Conservation (phyloP, 345 rosid genomes). For the Nephelium lappaceum region DNA sequence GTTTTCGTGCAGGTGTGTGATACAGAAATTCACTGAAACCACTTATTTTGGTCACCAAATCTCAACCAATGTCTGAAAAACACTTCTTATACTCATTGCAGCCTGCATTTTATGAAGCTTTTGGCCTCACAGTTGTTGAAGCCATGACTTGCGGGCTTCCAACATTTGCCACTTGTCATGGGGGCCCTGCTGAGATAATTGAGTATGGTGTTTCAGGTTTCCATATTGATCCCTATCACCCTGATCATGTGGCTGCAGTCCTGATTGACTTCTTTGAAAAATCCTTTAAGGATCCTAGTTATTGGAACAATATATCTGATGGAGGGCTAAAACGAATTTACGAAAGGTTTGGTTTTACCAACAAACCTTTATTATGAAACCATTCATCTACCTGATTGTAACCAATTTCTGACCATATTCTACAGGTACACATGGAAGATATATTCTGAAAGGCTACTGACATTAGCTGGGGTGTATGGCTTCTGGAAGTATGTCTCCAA, state of each 20-base stretch:
- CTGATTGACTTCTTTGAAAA: conserved; percentile 45
- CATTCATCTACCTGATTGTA: not conserved
- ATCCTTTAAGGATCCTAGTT: conserved; percentile 39
- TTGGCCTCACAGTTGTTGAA: conserved; percentile 64
- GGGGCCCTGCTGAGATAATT: conserved; percentile 60
- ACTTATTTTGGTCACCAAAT: not conserved
- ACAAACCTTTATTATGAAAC: not conserved
- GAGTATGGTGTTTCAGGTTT: conserved; percentile 55
- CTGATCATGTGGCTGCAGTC: conserved; percentile 40
- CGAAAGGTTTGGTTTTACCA: conserved; percentile 43
- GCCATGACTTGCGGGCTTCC: conserved; percentile 62
- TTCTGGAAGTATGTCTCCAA: conserved; percentile 69
- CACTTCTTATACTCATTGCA: conserved; percentile 21
- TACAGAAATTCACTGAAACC: not conserved
- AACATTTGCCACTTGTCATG: conserved; percentile 62
- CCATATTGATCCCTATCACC: conserved; percentile 59
- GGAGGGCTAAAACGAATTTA: conserved; percentile 50
- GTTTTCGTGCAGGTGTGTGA: conserved; percentile 47
- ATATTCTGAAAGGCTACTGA: conserved; percentile 58
- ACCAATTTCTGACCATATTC: conserved; percentile 5
- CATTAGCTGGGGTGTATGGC: conserved; percentile 55
- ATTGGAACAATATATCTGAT: conserved; percentile 48
- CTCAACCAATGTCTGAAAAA: not conserved
- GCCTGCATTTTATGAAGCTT: conserved; percentile 62
- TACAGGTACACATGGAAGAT: conserved; percentile 62